A percentile compares a stretch with the other conserved stretches of the same genome.
Evolutionary conservation across 1,284 basidiomycete genomes (phyloP).

Genomic region (Malassezia brasiliensis): DNA sequence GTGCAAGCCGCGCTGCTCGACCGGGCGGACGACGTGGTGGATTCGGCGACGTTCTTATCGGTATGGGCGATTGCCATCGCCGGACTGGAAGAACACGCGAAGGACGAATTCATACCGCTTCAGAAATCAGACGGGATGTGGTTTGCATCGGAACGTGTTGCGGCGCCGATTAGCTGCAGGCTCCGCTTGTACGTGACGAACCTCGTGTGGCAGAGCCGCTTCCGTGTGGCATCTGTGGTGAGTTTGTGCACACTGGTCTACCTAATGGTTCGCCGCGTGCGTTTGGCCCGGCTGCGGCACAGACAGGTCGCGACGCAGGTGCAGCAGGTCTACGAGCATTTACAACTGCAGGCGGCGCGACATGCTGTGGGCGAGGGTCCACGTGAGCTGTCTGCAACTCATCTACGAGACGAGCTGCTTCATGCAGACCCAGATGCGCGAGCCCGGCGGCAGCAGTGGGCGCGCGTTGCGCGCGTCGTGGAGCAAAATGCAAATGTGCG

Average conservation of each 20-base stretch:
- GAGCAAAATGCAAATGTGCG: slow-evolving; percentile 91
- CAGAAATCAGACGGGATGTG: not conserved
- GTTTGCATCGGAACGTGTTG: slow-evolving; percentile 2
- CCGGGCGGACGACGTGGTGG: slow-evolving; percentile 16
- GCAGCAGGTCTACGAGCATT: slow-evolving; percentile 20
- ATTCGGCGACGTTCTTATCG: slow-evolving; percentile 28
- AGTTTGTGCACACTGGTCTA: not conserved
- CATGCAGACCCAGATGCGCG: slow-evolving; percentile 67
- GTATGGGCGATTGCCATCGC: slow-evolving; percentile 39
- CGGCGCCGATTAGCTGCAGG: slow-evolving; percentile 12
- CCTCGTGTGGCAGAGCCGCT: slow-evolving; percentile 4
- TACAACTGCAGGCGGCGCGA: slow-evolving; percentile 28
- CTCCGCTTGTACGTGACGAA: slow-evolving; percentile 7
- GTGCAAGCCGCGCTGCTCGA: slow-evolving; percentile 19
- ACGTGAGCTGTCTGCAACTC: slow-evolving; percentile 49
- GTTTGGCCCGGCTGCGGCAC: slow-evolving; percentile 15
- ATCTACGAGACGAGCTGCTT: slow-evolving; percentile 80
- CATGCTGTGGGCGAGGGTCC: not conserved
- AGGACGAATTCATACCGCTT: not conserved
- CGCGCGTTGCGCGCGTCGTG: slow-evolving; percentile 71
- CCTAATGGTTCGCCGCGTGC: slow-evolving; percentile 10
- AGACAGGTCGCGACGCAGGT: slow-evolving; percentile 14
- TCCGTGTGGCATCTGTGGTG: not conserved
- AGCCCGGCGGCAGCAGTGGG: slow-evolving; percentile 67
- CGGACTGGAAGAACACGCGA: slow-evolving; percentile 22